Conservation (phyloP, 1,284 basidiomycete species). For the Mixia osmundae region DNA sequence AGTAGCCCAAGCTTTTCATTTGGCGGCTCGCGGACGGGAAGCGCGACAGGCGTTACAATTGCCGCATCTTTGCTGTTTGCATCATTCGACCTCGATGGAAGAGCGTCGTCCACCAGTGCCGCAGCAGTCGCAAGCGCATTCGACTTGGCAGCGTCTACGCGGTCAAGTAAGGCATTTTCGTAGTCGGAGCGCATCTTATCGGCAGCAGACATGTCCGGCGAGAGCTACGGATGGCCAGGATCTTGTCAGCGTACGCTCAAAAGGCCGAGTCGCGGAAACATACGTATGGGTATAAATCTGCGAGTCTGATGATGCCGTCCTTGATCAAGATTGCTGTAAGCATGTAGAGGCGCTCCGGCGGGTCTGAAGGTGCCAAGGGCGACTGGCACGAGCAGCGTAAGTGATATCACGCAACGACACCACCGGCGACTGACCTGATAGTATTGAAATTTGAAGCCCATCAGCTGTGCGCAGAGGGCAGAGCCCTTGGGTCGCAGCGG, state of each 20-base stretch:
- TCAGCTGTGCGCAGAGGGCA: constrained; percentile 64
- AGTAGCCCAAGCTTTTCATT: constrained; percentile 68
- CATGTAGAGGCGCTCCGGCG: constrained; percentile 51
- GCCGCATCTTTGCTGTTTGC: constrained; percentile 2
- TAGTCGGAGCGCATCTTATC: constrained; percentile 41
- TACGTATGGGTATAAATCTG: constrained; percentile 70
- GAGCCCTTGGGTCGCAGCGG: constrained; percentile 13
- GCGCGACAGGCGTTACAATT: constrained; percentile 6
- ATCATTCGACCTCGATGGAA: not conserved
- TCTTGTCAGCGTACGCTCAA: constrained; percentile 4
- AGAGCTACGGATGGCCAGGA: constrained; percentile 29
- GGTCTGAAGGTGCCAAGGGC: constrained; percentile 18
- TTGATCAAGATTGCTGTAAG: constrained; percentile 70
- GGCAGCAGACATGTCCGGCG: constrained; percentile 40
- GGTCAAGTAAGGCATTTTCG: constrained; percentile 35
- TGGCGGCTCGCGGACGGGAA: constrained; percentile 16
- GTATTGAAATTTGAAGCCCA: constrained; percentile 85
- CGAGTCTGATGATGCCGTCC: constrained; percentile 57
- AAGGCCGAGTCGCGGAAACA: constrained; percentile 13
- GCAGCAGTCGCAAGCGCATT: constrained; percentile 69
- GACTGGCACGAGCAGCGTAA: not conserved
- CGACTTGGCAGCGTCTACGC: constrained; percentile 34
- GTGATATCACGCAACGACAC: constrained; percentile 8
- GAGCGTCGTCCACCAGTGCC: constrained; percentile 44
- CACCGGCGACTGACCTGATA: constrained; percentile 40